Evolutionary conservation across 2,329 filamentous ascomycete species (phyloP), one percentile per base, ranked within the genome.

Genomic region (Cytospora schulzeri): DNA sequence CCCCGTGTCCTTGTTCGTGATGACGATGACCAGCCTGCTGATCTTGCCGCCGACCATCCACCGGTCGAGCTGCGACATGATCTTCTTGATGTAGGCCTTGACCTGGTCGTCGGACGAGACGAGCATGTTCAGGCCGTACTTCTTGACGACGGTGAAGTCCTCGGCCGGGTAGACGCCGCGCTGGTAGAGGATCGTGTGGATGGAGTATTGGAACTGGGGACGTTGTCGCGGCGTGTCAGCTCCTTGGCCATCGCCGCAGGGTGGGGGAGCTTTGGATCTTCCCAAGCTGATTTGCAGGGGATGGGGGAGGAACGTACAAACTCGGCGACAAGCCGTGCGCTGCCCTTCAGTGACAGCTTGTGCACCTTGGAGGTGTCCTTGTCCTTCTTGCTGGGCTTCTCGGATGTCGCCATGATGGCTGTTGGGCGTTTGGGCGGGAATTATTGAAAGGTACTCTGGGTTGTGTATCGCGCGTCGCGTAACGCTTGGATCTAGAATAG

Each of bases 41-140:
- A 99, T 97, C 79, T 99, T 98, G 76, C 93, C 92, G 71, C 91
- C 91, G 60, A 93, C 84, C 93, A 98, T 98, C 95, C 95, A 99
- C 76, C 92, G 92, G 80, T 96, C 94, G 65, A 99, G 87, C 78
- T 99, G 95, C 31, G 89, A 89, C 93, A 85, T 99, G 80, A 99
- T 98, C 80, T 96, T 97, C 79, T 97, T 97, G 83, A 99, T 96
- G 80, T 99, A 99, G 35, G 93, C 92, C 79, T 97, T 96, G 75
- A 99, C 95, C 80, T 99, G 94, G 81, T 98, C 95, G 76, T 99
- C 95, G 68, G 93, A 88, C 35, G 94, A 96, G 59, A 98, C 86
- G 72, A 97, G 91, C 93, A 97, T 97, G 73, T 97, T 98, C 73
- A 99, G 86, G 72, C 95, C 95, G 89, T 99, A 99, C 81, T 99